Base-by-base conservation (phyloP, 1,139 yeast genomes). In the Scheffersomyces illinoinensis region DNA sequence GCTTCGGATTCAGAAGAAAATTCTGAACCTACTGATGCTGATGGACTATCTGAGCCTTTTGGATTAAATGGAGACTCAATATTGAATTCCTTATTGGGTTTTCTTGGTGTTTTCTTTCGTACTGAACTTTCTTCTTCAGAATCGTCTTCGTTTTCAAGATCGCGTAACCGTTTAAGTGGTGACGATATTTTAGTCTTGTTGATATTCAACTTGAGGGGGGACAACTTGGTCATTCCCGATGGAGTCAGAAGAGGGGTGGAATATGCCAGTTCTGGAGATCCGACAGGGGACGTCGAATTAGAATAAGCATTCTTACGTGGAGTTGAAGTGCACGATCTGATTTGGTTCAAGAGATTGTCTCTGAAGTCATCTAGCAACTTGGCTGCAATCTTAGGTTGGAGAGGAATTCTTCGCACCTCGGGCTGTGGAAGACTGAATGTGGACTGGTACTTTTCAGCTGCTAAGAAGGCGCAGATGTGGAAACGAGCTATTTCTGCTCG, bases 401-500 rank as follows among this genome's bases (percentile, higher is more conserved):
- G 71, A 0, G 95, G 93, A 10, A 89, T 82, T 61, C 79, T 80
- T 52, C 76, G 79, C 23, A 76, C 59, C 21, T 76, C 74, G 1
- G 90, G 86, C 4, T 74, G 78, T 0, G 87, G 84, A 12, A 85
- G 72, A 17, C 76, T 70, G 48, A 82, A 73, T 50, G 71, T 71
- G n/a, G 75, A 73, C 23, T 75, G 75, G 54, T 84, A 79, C 63
- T 78, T 78, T 60, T 86, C 88, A 14, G 83, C 81, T 0, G 90
- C 87, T 43, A 88, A 70, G 61, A 76, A 85, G 1, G 91, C 90
- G 70, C 91, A 86, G 18, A 89, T 70, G 67, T 89, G 93, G 60
- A 82, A 82, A 53, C 93, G 75, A 1, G 90, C 91, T 2, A 83
- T 76, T 63, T 89, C 93, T 56, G 85, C 83, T 49, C 78, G 77